Evolutionary conservation across 2,329 filamentous ascomycete genomes (phyloP), one percentile per base, ranked within the genome.

Genomic region (Neoarthrinium moseri): DNA sequence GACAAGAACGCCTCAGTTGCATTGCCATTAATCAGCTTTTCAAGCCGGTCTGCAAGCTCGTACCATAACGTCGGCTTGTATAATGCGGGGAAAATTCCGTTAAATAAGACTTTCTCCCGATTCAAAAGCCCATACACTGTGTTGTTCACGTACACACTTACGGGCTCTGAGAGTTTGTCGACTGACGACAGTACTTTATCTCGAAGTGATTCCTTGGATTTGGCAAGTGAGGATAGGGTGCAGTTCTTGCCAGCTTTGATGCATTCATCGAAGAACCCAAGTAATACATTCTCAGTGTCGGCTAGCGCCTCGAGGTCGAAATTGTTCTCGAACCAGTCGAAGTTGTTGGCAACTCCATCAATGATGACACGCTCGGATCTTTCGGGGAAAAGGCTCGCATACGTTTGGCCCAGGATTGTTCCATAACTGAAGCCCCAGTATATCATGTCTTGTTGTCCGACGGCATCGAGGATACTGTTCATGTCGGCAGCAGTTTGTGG

Each of bases 401-500:
- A 58, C 4, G 54, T 59, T 26, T 43, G 46, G 15, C 63, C 62
- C n/a, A 65, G 47, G 13, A 59, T 40, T 10, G 54, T 57, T 11
- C 60, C 60, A 41, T 65, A 64, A 15, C 53, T 59, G 40, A 59
- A 56, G 6, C 43, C 43, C 43, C 43, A 45, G 20, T 45, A 45
- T 6, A 78, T 56, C 71, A 78, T 76, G 49, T 78, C 74, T 30
- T 68, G 59, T 48, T 71, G 67, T 1, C 67, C 67, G 6, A 72
- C 51, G 0, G 65, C 71, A 40, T 75, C 69, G 1, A 77, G 57
- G 22, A 77, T 75, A 11, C 59, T 68, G 50, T 75, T 74, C 72
- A 77, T 76, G 48, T 78, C 74, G 24, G 73, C 70, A 2, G 71
- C 73, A 3, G 73, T 70, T 20, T 66, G 69, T 2, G 72, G 69